Percentiles rank a stretch among this genome's conserved stretches.
Conservation (phyloP, 2,329 filamentous ascomycete genomes). For the Colletotrichum tropicale region DNA sequence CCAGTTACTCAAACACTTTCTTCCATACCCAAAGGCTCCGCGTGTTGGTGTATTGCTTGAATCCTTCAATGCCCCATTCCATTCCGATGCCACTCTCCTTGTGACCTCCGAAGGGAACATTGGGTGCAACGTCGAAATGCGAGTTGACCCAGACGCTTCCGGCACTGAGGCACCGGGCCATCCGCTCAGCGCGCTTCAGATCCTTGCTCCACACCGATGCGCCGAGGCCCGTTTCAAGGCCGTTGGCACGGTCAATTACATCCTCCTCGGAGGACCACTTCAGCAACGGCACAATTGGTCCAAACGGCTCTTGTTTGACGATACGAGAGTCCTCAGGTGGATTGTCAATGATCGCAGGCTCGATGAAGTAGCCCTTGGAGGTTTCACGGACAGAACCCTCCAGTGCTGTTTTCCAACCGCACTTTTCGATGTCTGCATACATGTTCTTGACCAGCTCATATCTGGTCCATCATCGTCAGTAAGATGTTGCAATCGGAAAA, state of each 20-base stretch:
- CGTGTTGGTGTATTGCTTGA: conserved; percentile 36
- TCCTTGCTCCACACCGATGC: conserved; percentile 64
- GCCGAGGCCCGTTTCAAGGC: conserved; percentile 55
- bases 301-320: conserved; percentile 55
- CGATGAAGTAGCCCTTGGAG: conserved; percentile 56
- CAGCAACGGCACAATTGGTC: conserved; percentile 67
- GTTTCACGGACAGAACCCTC: background rate
- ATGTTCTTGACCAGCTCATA: conserved; percentile 54
- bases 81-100: conserved; percentile 56
- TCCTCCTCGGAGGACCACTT: conserved; percentile 66
- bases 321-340: conserved; percentile 61
- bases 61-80: conserved; percentile 46
- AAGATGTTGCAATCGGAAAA: background rate
- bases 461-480: background rate
- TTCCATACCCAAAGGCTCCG: conserved; percentile 30
- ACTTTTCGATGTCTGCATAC: conserved; percentile 50
- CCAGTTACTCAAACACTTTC: conserved; percentile 22
- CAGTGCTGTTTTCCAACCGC: background rate
- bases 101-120: conserved; percentile 52
- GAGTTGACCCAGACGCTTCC: conserved; percentile 67
- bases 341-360: conserved; percentile 63
- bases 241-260: conserved; percentile 60
- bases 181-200: conserved; percentile 49
- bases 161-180: conserved; percentile 60
- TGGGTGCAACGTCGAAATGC: conserved; percentile 40